phyloP scores from a whole-genome alignment of 2,329 filamentous ascomycete species.

The Stagonosporopsis vannaccii region DNA sequence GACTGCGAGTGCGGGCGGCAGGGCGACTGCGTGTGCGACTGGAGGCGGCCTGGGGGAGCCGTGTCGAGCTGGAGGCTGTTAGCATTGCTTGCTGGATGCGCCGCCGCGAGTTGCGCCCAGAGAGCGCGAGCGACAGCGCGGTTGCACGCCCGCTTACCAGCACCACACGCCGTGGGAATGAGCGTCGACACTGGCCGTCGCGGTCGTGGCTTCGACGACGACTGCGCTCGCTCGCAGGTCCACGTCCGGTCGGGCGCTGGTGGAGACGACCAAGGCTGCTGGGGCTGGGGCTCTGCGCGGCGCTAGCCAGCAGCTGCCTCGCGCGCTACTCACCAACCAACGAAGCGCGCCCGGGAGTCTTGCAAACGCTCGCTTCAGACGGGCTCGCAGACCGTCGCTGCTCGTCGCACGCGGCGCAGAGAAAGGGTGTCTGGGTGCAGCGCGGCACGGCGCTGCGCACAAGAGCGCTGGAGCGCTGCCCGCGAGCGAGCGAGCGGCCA shows the following conservation, averaged over 20 bases:
- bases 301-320: not conserved
- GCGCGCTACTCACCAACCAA: conserved; percentile 4
- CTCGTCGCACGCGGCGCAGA: not conserved
- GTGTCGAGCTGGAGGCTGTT: not conserved
- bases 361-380: not conserved
- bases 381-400: not conserved
- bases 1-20: too few relatives aligned
- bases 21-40: too few relatives aligned
- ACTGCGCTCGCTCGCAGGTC: too few relatives aligned
- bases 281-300: too few relatives aligned
- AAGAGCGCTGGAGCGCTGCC: not conserved
- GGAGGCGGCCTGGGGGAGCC: not conserved
- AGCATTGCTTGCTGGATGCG: not conserved
- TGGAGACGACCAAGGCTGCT: not conserved
- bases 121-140: too few relatives aligned
- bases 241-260: not conserved
- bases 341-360: not conserved
- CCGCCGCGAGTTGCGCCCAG: not conserved
- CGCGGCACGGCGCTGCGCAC: not conserved
- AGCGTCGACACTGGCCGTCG: conserved; percentile 4
- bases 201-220: not conserved
- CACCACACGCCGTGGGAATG: conserved; percentile 3
- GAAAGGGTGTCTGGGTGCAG: not conserved
- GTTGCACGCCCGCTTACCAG: not conserved
- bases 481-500: not conserved